Conservation (phyloP, 2,329 filamentous ascomycete species). For the Stagonosporopsis cucurbitacearum region DNA sequence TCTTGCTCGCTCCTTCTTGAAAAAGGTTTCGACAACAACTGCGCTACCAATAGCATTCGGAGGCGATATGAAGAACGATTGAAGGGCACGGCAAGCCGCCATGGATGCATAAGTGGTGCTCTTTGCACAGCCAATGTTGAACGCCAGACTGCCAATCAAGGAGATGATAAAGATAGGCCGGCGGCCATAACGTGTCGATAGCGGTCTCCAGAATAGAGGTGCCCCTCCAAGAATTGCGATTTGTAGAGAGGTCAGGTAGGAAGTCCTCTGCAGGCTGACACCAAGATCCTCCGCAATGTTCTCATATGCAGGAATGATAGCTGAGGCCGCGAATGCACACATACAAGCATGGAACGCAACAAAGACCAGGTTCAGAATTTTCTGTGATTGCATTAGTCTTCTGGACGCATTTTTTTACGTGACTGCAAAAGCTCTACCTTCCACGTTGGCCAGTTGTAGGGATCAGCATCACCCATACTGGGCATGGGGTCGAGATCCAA, state of each 20-base stretch:
- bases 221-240: slow-evolving; percentile 62
- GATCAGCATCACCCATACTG: slow-evolving; percentile 58
- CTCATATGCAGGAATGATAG: slow-evolving; percentile 62
- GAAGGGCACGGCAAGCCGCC: slow-evolving; percentile 60
- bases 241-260: slow-evolving; percentile 63
- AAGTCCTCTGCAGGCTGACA: slow-evolving; percentile 56
- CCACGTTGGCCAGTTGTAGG: slow-evolving; percentile 63
- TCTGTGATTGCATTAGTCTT: slow-evolving; percentile 45
- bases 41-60: slow-evolving; percentile 62
- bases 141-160: slow-evolving; percentile 54
- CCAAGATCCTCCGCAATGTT: slow-evolving; percentile 60
- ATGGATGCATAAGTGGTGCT: slow-evolving; percentile 58
- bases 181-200: slow-evolving; percentile 62
- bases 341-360: slow-evolving; percentile 66
- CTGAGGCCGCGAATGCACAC: slow-evolving; percentile 61
- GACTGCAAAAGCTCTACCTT: slow-evolving; percentile 46
- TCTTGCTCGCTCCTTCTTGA: slow-evolving; percentile 60
- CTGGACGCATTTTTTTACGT: too few species aligned
- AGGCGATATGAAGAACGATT: slow-evolving; percentile 63
- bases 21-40: slow-evolving; percentile 65
- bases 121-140: slow-evolving; percentile 62
- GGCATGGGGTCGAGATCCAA: slow-evolving; percentile 62
- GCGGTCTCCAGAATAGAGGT: slow-evolving; percentile 64
- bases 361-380: slow-evolving; percentile 59
- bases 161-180: slow-evolving; percentile 62